phyloP scores from a whole-genome alignment of 345 rosid species.

The Eucalyptus virginea region DNA sequence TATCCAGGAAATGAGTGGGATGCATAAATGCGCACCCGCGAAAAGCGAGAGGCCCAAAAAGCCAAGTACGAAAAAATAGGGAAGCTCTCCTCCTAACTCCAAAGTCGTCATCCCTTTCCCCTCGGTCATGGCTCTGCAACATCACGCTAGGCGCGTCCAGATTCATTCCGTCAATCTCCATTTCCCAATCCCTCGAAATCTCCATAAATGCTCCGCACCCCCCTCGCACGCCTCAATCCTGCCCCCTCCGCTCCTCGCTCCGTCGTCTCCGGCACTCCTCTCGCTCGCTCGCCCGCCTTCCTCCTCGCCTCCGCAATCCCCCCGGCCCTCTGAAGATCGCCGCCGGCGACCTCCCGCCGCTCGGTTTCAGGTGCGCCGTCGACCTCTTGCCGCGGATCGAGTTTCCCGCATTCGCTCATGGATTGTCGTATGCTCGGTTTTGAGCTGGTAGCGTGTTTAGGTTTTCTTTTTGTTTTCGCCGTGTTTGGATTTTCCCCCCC shows the following conservation, averaged over 20 bases:
- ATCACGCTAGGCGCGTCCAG: conserved; percentile 1
- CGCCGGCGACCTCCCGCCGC: neutral
- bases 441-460: neutral
- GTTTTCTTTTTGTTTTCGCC: neutral
- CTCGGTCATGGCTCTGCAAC: neutral
- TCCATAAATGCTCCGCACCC: neutral
- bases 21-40: neutral
- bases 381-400: neutral
- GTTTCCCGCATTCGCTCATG: neutral
- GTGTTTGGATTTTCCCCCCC: neutral
- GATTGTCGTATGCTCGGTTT: neutral
- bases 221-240: neutral
- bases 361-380: neutral
- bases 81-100: neutral
- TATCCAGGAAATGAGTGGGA: neutral
- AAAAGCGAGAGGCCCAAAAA: neutral
- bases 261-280: neutral
- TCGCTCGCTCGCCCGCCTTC: neutral
- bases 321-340: neutral
- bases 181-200: neutral
- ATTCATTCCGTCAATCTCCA: neutral
- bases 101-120: neutral
- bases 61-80: neutral
- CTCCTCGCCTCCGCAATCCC: neutral
- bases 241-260: neutral